phyloP scores from a whole-genome alignment of 176 grass and related monocot genomes.

The Rhynchospora tenuis region DNA sequence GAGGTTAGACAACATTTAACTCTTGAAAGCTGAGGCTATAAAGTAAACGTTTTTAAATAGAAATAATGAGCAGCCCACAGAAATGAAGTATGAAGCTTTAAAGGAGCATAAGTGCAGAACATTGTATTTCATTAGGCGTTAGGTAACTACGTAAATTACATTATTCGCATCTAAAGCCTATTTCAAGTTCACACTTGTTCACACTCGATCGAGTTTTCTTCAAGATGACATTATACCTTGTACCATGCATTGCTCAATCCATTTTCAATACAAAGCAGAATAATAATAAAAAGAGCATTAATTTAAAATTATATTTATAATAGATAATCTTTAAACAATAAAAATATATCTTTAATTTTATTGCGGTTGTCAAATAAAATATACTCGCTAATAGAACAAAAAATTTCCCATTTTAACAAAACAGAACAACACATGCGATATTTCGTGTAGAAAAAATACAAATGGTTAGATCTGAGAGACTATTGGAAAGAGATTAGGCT shows the following conservation, averaged over 20 bases:
- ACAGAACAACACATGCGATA: too few species aligned
- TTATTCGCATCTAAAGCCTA: neutral
- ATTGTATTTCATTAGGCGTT: neutral
- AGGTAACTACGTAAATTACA: neutral
- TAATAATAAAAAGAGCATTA: too few species aligned
- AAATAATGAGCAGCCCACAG: neutral
- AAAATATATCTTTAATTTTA: too few species aligned
- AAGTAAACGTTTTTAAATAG: neutral
- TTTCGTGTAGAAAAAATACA: too few species aligned
- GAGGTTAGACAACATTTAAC: neutral
- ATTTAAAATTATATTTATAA: too few species aligned
- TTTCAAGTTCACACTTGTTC: neutral
- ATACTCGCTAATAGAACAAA: too few species aligned
- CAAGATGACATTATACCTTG: neutral
- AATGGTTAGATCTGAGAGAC: too few species aligned
- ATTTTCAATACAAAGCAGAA: neutral
- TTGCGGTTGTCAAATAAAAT: too few species aligned
- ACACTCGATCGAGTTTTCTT: neutral
- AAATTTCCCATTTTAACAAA: too few species aligned
- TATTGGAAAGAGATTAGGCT: too few species aligned
- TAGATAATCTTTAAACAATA: too few species aligned
- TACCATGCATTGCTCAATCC: neutral
- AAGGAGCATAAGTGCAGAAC: neutral
- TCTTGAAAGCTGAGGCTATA: neutral
- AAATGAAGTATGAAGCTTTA: neutral